Evolutionary conservation across 805 yeast genomes (phyloP).

Genomic region (Nakazawaea sp.): DNA sequence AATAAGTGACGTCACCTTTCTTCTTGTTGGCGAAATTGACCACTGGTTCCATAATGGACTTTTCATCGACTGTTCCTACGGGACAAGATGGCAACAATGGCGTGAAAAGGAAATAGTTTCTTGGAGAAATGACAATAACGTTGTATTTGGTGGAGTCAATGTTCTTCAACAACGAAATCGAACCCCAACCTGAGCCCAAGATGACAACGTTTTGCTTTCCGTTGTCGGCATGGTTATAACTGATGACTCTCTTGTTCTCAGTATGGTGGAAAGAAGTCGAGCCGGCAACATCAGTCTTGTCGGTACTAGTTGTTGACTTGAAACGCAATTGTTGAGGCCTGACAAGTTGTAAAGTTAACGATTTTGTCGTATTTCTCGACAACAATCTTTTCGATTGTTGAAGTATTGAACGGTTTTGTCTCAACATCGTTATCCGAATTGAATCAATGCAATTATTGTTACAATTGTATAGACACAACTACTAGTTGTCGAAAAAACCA

Average conservation of each 20-base stretch:
- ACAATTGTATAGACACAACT: no score
- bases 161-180: constrained; percentile 43
- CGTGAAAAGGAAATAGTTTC: constrained; percentile 50
- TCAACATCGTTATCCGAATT: neutral
- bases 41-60: constrained; percentile 48
- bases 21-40: constrained; percentile 43
- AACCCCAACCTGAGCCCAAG: constrained; percentile 55
- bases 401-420: constrained; percentile 2
- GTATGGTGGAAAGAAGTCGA: constrained; percentile 9
- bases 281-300: constrained; percentile 2
- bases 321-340: constrained; percentile 5
- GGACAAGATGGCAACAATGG: constrained; percentile 50
- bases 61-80: constrained; percentile 46
- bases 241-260: constrained; percentile 4
- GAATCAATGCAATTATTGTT: no score
- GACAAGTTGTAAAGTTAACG: neutral
- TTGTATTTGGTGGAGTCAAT: constrained; percentile 47
- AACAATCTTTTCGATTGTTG: constrained; percentile 6
- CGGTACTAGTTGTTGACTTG: constrained; percentile 2
- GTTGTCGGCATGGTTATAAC: constrained; percentile 11
- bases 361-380: neutral
- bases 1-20: constrained; percentile 44
- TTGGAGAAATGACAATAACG: constrained; percentile 46
- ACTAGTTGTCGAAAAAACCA: neutral
- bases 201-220: constrained; percentile 24